Evolutionary conservation across 306 rosid species (phyloP).

Genomic region (Prunus campanulata): DNA sequence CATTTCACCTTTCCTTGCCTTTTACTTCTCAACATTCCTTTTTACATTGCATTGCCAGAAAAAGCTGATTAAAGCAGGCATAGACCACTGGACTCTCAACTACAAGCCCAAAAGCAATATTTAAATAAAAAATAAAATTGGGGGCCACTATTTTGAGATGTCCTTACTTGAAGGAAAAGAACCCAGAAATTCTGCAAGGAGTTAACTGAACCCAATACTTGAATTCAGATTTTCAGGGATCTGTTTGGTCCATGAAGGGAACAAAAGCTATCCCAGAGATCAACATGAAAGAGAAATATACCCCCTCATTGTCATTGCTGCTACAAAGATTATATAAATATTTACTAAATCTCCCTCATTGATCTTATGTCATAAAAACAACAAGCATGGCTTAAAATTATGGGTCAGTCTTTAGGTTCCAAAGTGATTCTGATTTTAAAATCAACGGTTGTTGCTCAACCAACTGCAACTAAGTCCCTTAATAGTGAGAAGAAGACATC

Average conservation of each 20-base stretch:
- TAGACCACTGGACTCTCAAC: too few relatives aligned
- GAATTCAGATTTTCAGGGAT: slow-evolving; percentile 2
- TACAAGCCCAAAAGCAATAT: too few relatives aligned
- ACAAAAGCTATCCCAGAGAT: not conserved
- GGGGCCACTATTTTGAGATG: too few relatives aligned
- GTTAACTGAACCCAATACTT: not conserved
- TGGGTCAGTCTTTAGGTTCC: slow-evolving; percentile 12
- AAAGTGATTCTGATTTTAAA: not conserved
- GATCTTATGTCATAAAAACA: not conserved
- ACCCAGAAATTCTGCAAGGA: slow-evolving; percentile 43
- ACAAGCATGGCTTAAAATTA: not conserved
- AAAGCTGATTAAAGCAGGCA: too few relatives aligned
- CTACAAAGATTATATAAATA: not conserved
- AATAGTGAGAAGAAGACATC: not conserved
- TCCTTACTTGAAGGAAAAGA: not conserved
- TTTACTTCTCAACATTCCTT: too few relatives aligned
- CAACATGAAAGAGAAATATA: not conserved
- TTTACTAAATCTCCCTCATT: not conserved
- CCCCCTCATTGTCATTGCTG: not conserved
- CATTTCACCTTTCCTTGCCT: too few relatives aligned
- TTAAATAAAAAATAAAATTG: too few relatives aligned
- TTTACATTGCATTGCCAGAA: too few relatives aligned
- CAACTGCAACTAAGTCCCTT: not conserved
- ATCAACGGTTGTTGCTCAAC: not conserved
- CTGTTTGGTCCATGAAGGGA: slow-evolving; percentile 5